Conservation (phyloP, 169 alveolate species). For the Miamiensis avidus region DNA sequence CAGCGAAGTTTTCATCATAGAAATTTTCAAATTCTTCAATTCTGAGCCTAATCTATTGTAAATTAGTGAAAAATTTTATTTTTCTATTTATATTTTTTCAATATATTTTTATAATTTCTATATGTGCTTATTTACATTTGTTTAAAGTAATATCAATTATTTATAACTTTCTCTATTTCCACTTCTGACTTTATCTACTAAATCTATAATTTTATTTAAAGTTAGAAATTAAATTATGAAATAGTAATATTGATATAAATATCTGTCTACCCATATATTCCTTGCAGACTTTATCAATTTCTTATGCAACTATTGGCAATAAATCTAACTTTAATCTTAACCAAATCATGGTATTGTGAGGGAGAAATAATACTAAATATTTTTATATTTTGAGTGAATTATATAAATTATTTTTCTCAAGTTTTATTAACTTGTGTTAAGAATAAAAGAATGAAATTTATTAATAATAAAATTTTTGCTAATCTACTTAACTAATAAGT, state of each 20-base stretch:
- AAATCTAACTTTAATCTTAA: constrained; percentile 35
- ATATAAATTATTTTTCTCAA: too few relatives aligned
- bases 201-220: constrained; percentile 12
- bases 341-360: constrained; percentile 32
- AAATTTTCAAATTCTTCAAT: constrained; percentile 48
- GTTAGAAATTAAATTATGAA: background rate
- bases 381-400: too few relatives aligned
- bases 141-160: constrained; percentile 29
- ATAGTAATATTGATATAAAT: background rate
- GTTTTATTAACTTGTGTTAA: too few relatives aligned
- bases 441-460: too few relatives aligned
- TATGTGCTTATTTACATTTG: constrained; percentile 17
- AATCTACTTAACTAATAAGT: too few relatives aligned
- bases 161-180: constrained; percentile 35
- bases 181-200: constrained; percentile 35
- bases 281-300: constrained; percentile 34
- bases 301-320: constrained; percentile 43
- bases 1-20: constrained; percentile 45
- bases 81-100: background rate
- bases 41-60: constrained; percentile 30
- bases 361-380: too few relatives aligned
- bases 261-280: constrained; percentile 27
- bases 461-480: too few relatives aligned
- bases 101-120: background rate
- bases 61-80: background rate